Evolutionary conservation across 495 filamentous ascomycete genomes (phyloP), one percentile per base, ranked within the genome.

Genomic region (Talaromyces wortmannii): DNA sequence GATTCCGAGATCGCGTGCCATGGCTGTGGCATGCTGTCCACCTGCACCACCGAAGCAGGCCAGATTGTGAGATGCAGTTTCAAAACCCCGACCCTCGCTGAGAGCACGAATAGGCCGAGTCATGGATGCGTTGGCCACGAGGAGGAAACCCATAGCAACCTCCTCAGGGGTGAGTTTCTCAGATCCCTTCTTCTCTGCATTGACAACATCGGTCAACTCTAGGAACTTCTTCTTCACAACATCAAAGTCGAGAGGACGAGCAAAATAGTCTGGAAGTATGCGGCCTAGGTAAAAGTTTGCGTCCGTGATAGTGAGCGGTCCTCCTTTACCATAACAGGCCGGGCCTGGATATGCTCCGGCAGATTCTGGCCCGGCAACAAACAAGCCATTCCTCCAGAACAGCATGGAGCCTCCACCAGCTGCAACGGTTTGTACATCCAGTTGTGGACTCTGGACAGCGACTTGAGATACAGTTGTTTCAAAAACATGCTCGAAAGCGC

Each of bases 341-440:
- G 92, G 92, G 3, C 92, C 92, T 0, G 92, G 92, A 64, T 97
- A 92, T 6, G 92, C 92, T 32, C 91, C 86, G 0, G 92, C 92
- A 3, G 90, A 95, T 66, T 97, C 94, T 4, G 92, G 92, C 0
- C 92, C 92, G 31, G 97, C 92, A n/a, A 95, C 91, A 62, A 97
- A 97, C 10, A 97, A 75, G 6, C 94, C 92, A 58, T 97, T 97
- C 46, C 85, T 83, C 78, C 86, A 97, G 61, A 91, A 90, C 4
- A 97, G 78, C 48, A 90, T 83, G 4, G 91, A 96, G 15, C 92
- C 92, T 53, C 92, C 92, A 43, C 92, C 92, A 16, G 92, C 92
- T 16, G 92, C 92, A 31, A 97, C 92, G 0, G 94, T 98, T 68
- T 97, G 97, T 70, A 98, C 97, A 70, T 98, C 94, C 0, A 98